These are phyloP conservation scores for Tuber melanosporum DNA, from an alignment of 495 filamentous ascomycete species.

Conservation along the genomic window DNA sequence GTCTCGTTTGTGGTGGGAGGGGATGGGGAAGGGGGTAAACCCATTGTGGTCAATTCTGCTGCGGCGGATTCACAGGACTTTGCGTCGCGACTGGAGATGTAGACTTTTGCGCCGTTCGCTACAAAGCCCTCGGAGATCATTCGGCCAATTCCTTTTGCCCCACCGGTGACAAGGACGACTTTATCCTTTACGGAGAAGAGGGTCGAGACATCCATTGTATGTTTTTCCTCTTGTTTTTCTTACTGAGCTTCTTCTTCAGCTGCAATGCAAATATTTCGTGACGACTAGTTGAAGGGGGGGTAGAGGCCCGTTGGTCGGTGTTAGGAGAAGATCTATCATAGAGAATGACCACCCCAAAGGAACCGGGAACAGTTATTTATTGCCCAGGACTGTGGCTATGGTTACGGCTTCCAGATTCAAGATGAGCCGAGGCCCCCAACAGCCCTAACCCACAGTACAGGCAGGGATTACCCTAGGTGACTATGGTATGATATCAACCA, in stretches of 20 bases:
- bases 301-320: not conserved
- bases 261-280: not conserved
- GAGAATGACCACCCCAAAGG: not conserved
- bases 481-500: too few relatives aligned
- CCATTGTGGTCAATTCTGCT: conserved; percentile 52
- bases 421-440: not conserved
- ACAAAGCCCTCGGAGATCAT: conserved; percentile 79
- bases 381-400: not conserved
- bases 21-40: not conserved
- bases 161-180: conserved; percentile 47
- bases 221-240: not conserved
- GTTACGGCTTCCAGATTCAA: not conserved
- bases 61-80: conserved; percentile 56
- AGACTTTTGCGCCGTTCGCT: conserved; percentile 72
- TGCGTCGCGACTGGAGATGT: conserved; percentile 69
- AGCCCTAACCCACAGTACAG: not conserved
- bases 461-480: not conserved
- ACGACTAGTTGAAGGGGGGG: not conserved
- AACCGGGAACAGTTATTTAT: not conserved
- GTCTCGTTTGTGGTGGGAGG: not conserved
- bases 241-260: not conserved
- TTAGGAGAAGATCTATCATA: not conserved
- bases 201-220: conserved; percentile 19
- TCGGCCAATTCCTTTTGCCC: conserved; percentile 61
- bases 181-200: conserved; percentile 43